Conservation (phyloP, 2,329 filamentous ascomycete genomes). For the Hypoxylon sp. region DNA sequence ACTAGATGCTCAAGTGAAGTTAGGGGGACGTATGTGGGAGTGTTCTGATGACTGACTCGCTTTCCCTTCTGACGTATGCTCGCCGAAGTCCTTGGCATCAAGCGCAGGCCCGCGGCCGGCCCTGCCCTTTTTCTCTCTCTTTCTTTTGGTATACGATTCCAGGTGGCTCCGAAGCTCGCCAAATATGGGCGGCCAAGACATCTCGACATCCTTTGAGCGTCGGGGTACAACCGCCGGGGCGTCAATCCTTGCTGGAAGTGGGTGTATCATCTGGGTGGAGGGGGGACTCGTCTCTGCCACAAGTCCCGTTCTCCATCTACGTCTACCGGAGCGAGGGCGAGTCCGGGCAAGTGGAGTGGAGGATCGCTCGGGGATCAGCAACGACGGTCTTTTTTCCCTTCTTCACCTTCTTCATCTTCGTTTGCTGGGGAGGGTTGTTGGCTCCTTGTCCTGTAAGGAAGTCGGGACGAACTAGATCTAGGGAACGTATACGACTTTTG, state of each 20-base stretch:
- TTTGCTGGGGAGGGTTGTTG: conserved; percentile 20
- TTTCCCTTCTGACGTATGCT: not conserved
- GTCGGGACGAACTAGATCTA: conserved; percentile 25
- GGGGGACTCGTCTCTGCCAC: conserved; percentile 5
- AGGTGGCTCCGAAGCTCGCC: conserved; percentile 27
- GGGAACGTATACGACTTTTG: conserved; percentile 17
- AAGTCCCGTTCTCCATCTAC: conserved; percentile 29
- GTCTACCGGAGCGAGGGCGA: conserved; percentile 26
- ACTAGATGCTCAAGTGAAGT: not conserved
- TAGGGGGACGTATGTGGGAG: not conserved
- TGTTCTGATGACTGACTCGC: not conserved
- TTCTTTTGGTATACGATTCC: not conserved
- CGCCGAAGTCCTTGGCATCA: not conserved
- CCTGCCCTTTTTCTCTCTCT: conserved; percentile 2
- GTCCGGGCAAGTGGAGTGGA: conserved; percentile 27
- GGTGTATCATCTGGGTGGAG: conserved; percentile 22
- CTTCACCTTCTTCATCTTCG: too few species aligned
- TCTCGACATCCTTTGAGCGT: conserved; percentile 3
- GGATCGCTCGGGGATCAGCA: conserved; percentile 29
- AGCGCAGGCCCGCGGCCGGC: conserved; percentile 10
- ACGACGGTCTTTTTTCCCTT: too few species aligned
- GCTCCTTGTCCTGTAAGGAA: conserved; percentile 26
- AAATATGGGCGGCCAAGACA: conserved; percentile 31
- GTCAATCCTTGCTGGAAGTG: conserved; percentile 33
- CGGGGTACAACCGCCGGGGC: conserved; percentile 25